A percentile compares a stretch with the other conserved stretches of the same genome.
These are phyloP conservation scores for Pythium rishiriense DNA, from an alignment of 352 stramenopile genomes.

Conservation along the genomic window DNA sequence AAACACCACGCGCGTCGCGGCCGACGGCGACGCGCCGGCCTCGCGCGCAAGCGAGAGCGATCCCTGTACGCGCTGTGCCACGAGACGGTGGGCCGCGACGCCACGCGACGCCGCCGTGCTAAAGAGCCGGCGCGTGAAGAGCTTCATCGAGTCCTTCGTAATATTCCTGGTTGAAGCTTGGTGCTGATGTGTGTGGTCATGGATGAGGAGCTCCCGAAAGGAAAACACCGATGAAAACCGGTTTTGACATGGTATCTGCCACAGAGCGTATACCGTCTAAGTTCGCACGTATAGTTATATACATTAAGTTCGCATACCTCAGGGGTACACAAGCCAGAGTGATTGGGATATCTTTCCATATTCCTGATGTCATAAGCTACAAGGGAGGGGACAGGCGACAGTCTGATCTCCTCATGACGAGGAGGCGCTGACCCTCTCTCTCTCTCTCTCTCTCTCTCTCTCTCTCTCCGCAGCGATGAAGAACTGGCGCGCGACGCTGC, in stretches of 20 bases:
- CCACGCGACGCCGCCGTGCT: conserved; percentile 29
- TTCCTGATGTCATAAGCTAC: conserved; percentile 30
- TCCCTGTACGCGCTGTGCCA: conserved; percentile 68
- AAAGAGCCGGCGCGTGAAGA: conserved; percentile 45
- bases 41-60: conserved; percentile 38
- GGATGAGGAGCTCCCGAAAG: background rate
- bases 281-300: conserved; percentile 7
- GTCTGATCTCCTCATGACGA: conserved; percentile 14
- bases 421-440: background rate
- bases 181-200: conserved; percentile 1
- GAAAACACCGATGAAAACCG: background rate
- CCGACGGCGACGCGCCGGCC: background rate
- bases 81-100: conserved; percentile 44
- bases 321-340: conserved; percentile 3
- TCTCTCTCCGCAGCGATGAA: conserved; percentile 14
- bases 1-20: conserved; percentile 62
- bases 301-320: conserved; percentile 3
- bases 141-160: conserved; percentile 11
- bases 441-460: background rate
- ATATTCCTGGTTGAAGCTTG: conserved; percentile 10
- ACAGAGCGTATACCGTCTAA: background rate
- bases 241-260: too few relatives aligned
- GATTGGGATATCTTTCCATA: conserved; percentile 30
- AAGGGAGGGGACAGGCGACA: too few relatives aligned
- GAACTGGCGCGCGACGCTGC: conserved; percentile 20